Base-by-base conservation (phyloP, 2,329 filamentous ascomycete genomes). In the Pyrenochaeta sp. region DNA sequence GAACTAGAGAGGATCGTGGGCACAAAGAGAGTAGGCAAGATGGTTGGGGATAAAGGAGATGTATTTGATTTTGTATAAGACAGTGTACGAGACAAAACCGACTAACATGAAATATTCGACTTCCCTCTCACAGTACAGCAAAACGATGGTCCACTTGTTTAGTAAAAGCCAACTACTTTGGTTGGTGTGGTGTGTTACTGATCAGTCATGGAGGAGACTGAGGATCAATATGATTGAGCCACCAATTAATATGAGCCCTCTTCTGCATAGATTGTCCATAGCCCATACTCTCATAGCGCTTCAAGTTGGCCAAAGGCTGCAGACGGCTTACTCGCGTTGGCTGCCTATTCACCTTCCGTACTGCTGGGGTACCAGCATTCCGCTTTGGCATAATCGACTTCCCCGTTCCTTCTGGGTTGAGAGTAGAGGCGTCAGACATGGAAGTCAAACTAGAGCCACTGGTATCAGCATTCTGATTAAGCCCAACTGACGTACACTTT, bases 1-100 rank as follows among this genome's bases (percentile, higher is more conserved):
- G 93, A 90, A 79, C 77, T 98, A 66, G 95, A 99, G 81, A 84
- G 95, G 51, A 81, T 98, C 33, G 93, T 93, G 1, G 95, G 95
- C 1, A 90, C 85, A 2, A 86, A 89, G 77, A 85, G 95, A 58
- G 87, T 95, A 6, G 87, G 87, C 14, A 90, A 87, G 73, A 95
- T 99, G 92, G 80, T 97, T 51, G 85, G 83, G 57, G 92, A 96
- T 66, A 87, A 86, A 69, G 85, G 85, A 3, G 94, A 98, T 83
- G 95, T 91, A 1, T 99, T 98, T 84, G 93, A 97, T 72, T 98
- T 98, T 82, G 82, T 96, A 56, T 97, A 62, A 37, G 21, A 37
- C 10, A 12, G 17, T 37, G 17, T 37, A 9, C 7, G 35, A 37
- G n/a, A 5, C 20, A 37, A n/a, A 17, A 36, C 17, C 3, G 17